Base-by-base conservation (phyloP, 306 rosid species). In the Leucaena leucocephala region DNA sequence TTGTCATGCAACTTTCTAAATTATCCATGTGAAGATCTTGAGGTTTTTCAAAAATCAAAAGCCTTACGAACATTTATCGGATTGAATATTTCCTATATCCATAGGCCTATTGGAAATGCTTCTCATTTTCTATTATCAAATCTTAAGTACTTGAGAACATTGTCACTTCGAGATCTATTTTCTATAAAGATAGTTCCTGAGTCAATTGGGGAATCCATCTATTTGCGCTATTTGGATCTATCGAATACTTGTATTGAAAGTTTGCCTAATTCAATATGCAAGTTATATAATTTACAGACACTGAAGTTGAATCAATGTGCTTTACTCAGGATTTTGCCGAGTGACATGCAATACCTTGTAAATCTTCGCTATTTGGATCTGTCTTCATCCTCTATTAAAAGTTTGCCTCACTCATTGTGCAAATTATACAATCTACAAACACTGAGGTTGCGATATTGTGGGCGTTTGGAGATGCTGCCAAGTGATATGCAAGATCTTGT, bases 391-490 rank as follows among this genome's bases (percentile, higher is more conserved):
- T 27, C 27, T 0, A 45, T 79, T 33, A 12, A 4, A 46, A 48
- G 35, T 7, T 19, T 79, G 39, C 82, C 82, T 0, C 8, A 45
- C 0, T 78, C 76, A 2, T 7, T 67, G 3, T 11, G 82, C 43
- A 39, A 13, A 4, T 59, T 83, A 40, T 40, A 73, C 57, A 82
- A 82, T 67, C 40, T 82, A 19, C 82, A 66, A 10, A 82, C 72
- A 7, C 3, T 77, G 38, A 54, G 36, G 66, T 44, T 82, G 34
- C 0, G 0, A 0, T 0, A 0, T 8, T 71, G 78, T 54, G 0
- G 0, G 0, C 0, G 14, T 4, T 49, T 82, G 3, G 5, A 33
- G 2, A 14, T 11, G 68, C 27, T 80, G 17, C 83, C 79, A 16
- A 13, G 2, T 35, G 71, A 55, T 6, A 70, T 45, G 34, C 65